Percentiles rank a stretch among this genome's conserved stretches.
Evolutionary conservation across 768 basidiomycete genomes (phyloP).

Genomic region (Hirschioporus abietinus): DNA sequence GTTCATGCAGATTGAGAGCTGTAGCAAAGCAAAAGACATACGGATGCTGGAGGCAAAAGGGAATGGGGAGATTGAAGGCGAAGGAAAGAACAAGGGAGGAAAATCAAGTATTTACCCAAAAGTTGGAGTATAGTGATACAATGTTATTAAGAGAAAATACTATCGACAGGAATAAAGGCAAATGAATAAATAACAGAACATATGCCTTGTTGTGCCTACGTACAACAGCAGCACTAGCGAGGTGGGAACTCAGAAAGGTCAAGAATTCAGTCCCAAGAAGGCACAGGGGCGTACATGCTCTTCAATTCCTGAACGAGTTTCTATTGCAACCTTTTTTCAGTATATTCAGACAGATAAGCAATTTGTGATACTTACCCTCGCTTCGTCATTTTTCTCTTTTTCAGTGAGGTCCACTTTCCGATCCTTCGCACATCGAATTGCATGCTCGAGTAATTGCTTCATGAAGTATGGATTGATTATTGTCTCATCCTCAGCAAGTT

Average conservation of each 20-base stretch:
- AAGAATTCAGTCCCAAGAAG: neutral
- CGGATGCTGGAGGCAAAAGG: neutral
- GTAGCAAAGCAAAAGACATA: neutral
- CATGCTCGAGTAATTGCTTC: slow-evolving; percentile 66
- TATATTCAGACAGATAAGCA: neutral
- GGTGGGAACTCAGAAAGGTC: neutral
- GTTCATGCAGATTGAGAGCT: neutral
- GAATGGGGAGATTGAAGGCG: neutral
- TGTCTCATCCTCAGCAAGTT: slow-evolving; percentile 49
- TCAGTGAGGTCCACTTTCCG: slow-evolving; percentile 30
- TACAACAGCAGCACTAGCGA: neutral
- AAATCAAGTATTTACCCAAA: neutral
- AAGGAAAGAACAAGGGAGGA: neutral
- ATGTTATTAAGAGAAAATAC: neutral
- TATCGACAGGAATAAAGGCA: neutral
- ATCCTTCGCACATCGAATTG: slow-evolving; percentile 52
- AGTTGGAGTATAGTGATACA: neutral
- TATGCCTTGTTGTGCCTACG: neutral
- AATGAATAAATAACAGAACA: neutral
- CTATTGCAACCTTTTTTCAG: slow-evolving; percentile 8
- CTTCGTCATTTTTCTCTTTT: slow-evolving; percentile 47
- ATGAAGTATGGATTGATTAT: slow-evolving; percentile 79
- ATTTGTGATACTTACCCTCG: slow-evolving; percentile 39
- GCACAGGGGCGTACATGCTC: neutral
- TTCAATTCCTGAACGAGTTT: slow-evolving; percentile 15